These are phyloP conservation scores for Gnaphalium uliginosum DNA, from an alignment of 129 eudicot species.

Conservation along the genomic window DNA sequence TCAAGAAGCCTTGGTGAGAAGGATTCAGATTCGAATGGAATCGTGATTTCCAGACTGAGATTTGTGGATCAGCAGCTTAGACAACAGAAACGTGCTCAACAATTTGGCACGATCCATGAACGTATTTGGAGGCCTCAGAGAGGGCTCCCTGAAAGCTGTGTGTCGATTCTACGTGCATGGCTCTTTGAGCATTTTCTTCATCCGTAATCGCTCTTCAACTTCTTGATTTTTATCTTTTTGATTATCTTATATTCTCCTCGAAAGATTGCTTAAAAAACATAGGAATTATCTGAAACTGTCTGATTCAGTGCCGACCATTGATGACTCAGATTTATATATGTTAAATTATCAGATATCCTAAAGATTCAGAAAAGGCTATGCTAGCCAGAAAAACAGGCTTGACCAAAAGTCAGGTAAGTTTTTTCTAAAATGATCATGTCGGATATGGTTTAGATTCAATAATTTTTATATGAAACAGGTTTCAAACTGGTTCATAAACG, in stretches of 20 bases:
- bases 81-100: constrained; percentile 36
- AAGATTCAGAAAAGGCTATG: constrained; percentile 43
- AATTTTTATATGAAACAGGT: constrained; percentile 40
- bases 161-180: constrained; percentile 46
- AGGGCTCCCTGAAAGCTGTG: constrained; percentile 47
- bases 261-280: too few relatives aligned
- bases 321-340: constrained; percentile 8
- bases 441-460: neutral
- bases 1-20: constrained; percentile 49
- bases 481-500: constrained; percentile 76
- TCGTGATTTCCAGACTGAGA: constrained; percentile 29
- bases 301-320: neutral
- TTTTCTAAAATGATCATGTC: neutral
- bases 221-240: neutral
- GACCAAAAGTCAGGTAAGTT: constrained; percentile 48
- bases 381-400: constrained; percentile 50
- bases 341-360: constrained; percentile 34
- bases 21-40: constrained; percentile 15
- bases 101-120: constrained; percentile 34
- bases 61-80: constrained; percentile 41
- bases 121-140: constrained; percentile 47
- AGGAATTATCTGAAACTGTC: too few relatives aligned
- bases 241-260: too few relatives aligned
- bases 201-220: constrained; percentile 32
- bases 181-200: constrained; percentile 48